Percentiles rank a stretch among this genome's conserved stretches.
phyloP scores from a whole-genome alignment of 352 stramenopile genomes.

The Globisporangium echinulatum region DNA sequence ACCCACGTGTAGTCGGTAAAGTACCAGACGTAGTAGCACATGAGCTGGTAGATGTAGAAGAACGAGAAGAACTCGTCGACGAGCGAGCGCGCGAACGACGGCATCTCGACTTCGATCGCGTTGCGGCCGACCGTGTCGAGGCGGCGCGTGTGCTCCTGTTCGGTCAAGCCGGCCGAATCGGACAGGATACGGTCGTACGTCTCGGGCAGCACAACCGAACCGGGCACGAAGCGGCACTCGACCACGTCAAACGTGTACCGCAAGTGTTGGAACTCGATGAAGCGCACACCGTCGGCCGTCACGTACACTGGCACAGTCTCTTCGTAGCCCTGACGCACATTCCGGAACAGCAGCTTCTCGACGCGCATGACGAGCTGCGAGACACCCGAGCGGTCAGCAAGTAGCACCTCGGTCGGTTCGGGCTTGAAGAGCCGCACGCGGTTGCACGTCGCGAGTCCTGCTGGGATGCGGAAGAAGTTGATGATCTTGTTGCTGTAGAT shows the following conservation, averaged over 20 bases:
- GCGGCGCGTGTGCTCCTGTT: constrained; percentile 25
- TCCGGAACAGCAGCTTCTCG: constrained; percentile 37
- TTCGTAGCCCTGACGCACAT: constrained; percentile 35
- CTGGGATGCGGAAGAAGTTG: constrained; percentile 60
- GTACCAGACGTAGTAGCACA: constrained; percentile 83
- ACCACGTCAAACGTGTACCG: constrained; percentile 51
- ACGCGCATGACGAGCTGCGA: constrained; percentile 45
- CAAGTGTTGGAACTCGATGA: constrained; percentile 57
- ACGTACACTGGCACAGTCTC: constrained; percentile 41
- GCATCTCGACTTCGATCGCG: constrained; percentile 60
- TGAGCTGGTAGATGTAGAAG: constrained; percentile 83
- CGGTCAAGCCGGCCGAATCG: constrained; percentile 41
- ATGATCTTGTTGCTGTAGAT: constrained; percentile 31
- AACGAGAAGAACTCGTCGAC: constrained; percentile 64
- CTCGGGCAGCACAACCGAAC: constrained; percentile 35
- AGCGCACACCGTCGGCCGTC: constrained; percentile 29
- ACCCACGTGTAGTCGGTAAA: constrained; percentile 65
- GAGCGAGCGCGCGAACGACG: constrained; percentile 37
- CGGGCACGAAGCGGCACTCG: constrained; percentile 39
- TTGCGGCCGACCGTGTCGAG: constrained; percentile 51
- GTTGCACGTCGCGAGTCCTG: constrained; percentile 31
- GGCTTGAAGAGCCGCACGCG: constrained; percentile 58
- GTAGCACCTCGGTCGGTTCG: constrained; percentile 47
- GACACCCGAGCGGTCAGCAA: constrained; percentile 50
- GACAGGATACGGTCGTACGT: constrained; percentile 42